These are phyloP conservation scores for Rubroboletus satanas DNA, from an alignment of 768 basidiomycete species.

Conservation along the genomic window DNA sequence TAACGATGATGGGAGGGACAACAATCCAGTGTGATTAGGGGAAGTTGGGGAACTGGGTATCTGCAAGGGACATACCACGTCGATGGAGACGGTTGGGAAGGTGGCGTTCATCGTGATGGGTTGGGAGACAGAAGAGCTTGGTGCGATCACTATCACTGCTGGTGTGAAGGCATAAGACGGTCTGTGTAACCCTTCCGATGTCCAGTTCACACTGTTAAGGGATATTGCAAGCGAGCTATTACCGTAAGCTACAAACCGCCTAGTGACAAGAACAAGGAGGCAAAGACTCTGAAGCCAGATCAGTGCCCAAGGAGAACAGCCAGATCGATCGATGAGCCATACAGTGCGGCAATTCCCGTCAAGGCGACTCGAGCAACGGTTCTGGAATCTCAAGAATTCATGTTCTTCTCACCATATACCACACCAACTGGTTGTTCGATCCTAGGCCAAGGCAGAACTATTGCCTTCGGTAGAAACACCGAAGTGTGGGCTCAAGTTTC, in stretches of 20 bases:
- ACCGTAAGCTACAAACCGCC: background rate
- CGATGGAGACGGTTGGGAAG: conserved; percentile 29
- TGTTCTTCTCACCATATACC: background rate
- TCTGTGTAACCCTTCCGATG: background rate
- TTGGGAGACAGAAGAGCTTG: background rate
- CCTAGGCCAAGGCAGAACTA: background rate
- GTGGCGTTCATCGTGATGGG: conserved; percentile 24
- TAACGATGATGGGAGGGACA: background rate
- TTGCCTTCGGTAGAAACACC: background rate
- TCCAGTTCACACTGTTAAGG: background rate
- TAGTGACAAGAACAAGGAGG: background rate
- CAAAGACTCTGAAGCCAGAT: background rate
- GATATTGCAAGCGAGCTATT: background rate
- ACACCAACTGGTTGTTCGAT: background rate
- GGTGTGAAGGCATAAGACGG: background rate
- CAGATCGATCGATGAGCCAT: too few relatives aligned
- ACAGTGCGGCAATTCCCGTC: background rate
- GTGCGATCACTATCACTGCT: background rate
- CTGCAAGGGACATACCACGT: conserved; percentile 21
- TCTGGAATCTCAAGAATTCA: background rate
- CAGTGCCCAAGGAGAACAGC: background rate
- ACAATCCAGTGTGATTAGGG: background rate
- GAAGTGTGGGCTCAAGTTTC: background rate
- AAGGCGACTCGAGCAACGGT: background rate
- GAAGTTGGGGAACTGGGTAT: background rate